These are phyloP conservation scores for Zarea fungicola DNA, from an alignment of 2,329 filamentous ascomycete species.

Conservation along the genomic window DNA sequence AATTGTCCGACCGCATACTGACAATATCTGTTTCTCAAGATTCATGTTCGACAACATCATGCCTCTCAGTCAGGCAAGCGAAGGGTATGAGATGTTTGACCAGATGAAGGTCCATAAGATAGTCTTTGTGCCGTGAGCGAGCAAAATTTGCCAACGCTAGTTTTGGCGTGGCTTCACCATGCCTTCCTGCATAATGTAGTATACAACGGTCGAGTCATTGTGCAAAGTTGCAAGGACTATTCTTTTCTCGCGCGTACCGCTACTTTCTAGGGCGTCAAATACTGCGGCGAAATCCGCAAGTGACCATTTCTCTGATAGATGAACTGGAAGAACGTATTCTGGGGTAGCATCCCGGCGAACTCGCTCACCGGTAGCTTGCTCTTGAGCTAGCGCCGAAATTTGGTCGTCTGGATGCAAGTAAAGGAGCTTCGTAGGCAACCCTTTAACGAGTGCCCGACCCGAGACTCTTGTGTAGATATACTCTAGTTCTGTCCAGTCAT, in stretches of 20 bases:
- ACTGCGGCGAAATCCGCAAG: slow-evolving; percentile 60
- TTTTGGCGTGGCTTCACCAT: slow-evolving; percentile 83
- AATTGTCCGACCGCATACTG: background rate
- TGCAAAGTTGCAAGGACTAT: slow-evolving; percentile 70
- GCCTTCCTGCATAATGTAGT: slow-evolving; percentile 82
- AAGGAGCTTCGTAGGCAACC: slow-evolving; percentile 65
- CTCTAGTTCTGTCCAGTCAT: slow-evolving; percentile 64
- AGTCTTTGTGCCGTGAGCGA: slow-evolving; percentile 50
- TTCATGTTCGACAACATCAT: slow-evolving; percentile 76
- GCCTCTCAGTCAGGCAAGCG: slow-evolving; percentile 59
- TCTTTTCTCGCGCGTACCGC: slow-evolving; percentile 54
- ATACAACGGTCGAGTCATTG: slow-evolving; percentile 77
- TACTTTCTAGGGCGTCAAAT: slow-evolving; percentile 58
- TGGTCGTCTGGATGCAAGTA: slow-evolving; percentile 83
- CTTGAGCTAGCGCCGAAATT: slow-evolving; percentile 62
- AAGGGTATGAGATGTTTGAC: slow-evolving; percentile 68
- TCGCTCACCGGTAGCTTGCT: slow-evolving; percentile 41
- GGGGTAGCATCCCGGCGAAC: slow-evolving; percentile 48
- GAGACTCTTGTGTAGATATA: slow-evolving; percentile 42
- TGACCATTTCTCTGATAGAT: slow-evolving; percentile 68
- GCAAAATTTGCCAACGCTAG: slow-evolving; percentile 35
- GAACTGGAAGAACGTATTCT: slow-evolving; percentile 74
- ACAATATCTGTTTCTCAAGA: slow-evolving; percentile 32
- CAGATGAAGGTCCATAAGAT: slow-evolving; percentile 71
- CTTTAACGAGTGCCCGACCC: slow-evolving; percentile 62